These are phyloP conservation scores for Trichoderma atroviride DNA, from an alignment of 2,329 filamentous ascomycete genomes.

Conservation along the genomic window DNA sequence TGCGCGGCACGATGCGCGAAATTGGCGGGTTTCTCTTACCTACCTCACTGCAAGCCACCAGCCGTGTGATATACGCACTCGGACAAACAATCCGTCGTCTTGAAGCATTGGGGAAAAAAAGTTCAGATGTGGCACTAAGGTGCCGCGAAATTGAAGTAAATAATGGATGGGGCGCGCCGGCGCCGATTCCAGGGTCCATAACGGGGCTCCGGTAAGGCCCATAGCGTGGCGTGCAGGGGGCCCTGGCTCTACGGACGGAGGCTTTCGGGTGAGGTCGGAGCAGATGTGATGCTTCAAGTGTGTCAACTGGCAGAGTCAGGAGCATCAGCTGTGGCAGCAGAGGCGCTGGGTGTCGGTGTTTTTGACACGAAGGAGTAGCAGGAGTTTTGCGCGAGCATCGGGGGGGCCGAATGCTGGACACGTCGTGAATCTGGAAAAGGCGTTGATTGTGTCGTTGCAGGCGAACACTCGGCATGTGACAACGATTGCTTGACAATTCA, in stretches of 20 bases:
- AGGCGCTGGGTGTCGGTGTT: not conserved
- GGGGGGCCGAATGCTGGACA: not conserved
- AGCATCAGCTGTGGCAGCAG: constrained; percentile 14
- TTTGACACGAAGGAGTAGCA: not conserved
- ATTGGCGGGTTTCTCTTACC: not conserved
- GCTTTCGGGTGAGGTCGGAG: constrained; percentile 21
- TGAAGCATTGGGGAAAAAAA: not conserved
- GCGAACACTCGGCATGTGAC: not conserved
- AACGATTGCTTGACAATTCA: not conserved
- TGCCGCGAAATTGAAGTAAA: constrained; percentile 11
- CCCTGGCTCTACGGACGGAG: constrained; percentile 9
- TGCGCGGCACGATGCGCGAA: not conserved
- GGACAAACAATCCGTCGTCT: not conserved
- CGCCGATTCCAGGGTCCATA: constrained; percentile 18
- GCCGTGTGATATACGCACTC: not conserved
- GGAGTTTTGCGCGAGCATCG: not conserved
- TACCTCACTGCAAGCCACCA: not conserved
- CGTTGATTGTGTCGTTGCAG: not conserved
- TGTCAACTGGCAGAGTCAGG: constrained; percentile 21
- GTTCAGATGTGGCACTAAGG: constrained; percentile 3
- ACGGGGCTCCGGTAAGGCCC: constrained; percentile 24
- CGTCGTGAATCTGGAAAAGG: not conserved
- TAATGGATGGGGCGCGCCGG: constrained; percentile 18
- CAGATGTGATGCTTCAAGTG: constrained; percentile 18
- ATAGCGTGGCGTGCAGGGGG: constrained; percentile 21